A percentile compares a stretch with the other conserved stretches of the same genome.
Conservation (phyloP, 1,284 basidiomycete species). For the Mrakiaceae sp. region DNA sequence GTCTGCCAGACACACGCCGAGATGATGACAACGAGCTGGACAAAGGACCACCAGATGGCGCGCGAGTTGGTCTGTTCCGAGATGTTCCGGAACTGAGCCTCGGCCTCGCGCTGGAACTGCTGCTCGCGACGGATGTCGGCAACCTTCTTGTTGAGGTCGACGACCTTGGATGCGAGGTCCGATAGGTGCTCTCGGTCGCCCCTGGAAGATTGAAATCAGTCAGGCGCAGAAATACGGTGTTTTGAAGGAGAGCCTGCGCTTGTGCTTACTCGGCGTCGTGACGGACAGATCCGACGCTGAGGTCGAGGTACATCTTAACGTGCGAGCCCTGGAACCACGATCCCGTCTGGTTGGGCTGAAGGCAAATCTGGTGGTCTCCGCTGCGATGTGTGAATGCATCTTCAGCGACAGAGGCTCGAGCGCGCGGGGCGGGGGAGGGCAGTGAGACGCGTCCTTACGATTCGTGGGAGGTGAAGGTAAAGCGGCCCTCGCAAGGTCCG, state of each 20-base stretch:
- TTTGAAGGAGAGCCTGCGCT: background rate
- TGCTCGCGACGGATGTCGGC: slow-evolving; percentile 90
- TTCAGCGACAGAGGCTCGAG: background rate
- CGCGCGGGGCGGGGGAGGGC: background rate
- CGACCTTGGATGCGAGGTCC: slow-evolving; percentile 71
- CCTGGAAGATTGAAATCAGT: slow-evolving; percentile 17
- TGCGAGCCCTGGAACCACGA: slow-evolving; percentile 76
- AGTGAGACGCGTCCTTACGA: slow-evolving; percentile 35
- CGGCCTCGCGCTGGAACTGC: slow-evolving; percentile 86
- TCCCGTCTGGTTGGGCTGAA: slow-evolving; percentile 72
- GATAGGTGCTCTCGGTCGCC: slow-evolving; percentile 71
- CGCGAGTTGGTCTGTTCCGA: slow-evolving; percentile 78
- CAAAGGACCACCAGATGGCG: slow-evolving; percentile 85
- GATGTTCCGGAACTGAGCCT: slow-evolving; percentile 79
- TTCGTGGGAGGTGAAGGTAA: slow-evolving; percentile 95
- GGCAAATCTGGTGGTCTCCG: slow-evolving; percentile 89
- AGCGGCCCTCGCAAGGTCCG: slow-evolving; percentile 78
- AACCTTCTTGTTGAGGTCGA: slow-evolving; percentile 84
- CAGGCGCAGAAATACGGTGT: background rate
- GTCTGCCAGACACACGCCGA: slow-evolving; percentile 17
- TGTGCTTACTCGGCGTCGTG: slow-evolving; percentile 54
- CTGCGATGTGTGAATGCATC: slow-evolving; percentile 28
- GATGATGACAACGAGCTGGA: slow-evolving; percentile 75
- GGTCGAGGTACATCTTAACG: slow-evolving; percentile 83
- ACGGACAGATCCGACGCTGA: slow-evolving; percentile 79